Base-by-base conservation (phyloP, 2,329 filamentous ascomycete species). In the Cyanodermella asteris region DNA sequence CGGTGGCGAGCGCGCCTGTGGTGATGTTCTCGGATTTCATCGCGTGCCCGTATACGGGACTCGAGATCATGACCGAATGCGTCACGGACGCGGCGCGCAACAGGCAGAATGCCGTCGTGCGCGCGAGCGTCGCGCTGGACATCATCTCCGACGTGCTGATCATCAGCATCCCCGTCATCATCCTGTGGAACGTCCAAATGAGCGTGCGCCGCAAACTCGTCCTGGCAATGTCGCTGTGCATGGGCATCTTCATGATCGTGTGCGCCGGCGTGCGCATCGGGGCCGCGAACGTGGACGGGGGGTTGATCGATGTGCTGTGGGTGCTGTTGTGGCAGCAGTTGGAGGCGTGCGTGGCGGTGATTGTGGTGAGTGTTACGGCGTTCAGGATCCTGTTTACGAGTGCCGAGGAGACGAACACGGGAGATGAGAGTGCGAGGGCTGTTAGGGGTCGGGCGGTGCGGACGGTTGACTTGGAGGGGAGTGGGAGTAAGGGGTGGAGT, bases 221-320 rank as follows among this genome's bases (percentile, higher is more conserved):
- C 7, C 27, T 34, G 14, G 26, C 21, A 14, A 18, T 11, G 4
- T 26, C 30, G 13, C 24, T 34, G 13, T 31, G 29, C 20, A 29
- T 34, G 22, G 25, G 23, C 18, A 23, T 34, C 29, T 28, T 34
- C 20, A 29, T 24, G n/a, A 32, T 32, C 13, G 28, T 32, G 14
- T 25, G 18, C 17, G 27, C 27, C 16, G 23, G 31, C 10, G 20
- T 31, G 7, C 18, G 22, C n/a, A 16, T 30, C 3, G 21, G 20
- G 13, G 29, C 21, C 7, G 24, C 20, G 10, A 29, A 31, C 13
- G 27, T 23, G 20, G 19, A 6, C 16, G 16, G 29, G 16, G 31
- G 29, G 13, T 22, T 31, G 19, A 19, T 31, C 12, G 29, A 33
- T 20, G 18, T 25, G 5, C 19, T 22, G 6, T 32, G 31, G 31